Base-by-base conservation (phyloP, 148 eudicot genomes). In the Mesembryanthemum crystallinum region DNA sequence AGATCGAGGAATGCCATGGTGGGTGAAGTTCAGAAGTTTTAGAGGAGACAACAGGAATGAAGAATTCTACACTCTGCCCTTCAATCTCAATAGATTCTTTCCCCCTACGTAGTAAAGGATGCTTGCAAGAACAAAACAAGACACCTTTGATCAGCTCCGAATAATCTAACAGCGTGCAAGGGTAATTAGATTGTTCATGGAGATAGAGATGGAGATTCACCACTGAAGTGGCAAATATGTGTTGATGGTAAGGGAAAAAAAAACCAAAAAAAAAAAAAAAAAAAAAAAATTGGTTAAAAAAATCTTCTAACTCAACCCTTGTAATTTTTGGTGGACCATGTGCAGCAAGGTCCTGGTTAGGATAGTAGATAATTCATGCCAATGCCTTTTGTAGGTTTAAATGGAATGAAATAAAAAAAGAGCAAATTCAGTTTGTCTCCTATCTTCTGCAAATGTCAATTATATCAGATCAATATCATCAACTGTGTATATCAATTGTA, bases 1-100 rank as follows among this genome's bases (percentile, higher is more conserved):
- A 81, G 99, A 96, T 62, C 78, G 98, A 42, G 99, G 99, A 25
- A 96, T 96, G 99, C 99, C 99, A 1, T 96, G 99, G 99, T 96
- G 99, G 99, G 95, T 88, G 15, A 96, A 96, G 86, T 96, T 96
- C 83, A 83, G 99, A 83, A 91, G 93, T 55, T 96, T 96, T 57
- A 79, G 97, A 78, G 99, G 99, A 63, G 99, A 95, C 30, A 95
- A 89, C 79, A 73, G 99, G 61, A 95, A 95, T 45, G 99, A 95
- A 82, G 99, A 95, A 72, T 95, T 95, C 89, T 95, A 95, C 85
- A 92, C 99, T 3, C 77, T 95, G 67, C 99, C 99, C 2, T 95
- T 95, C 80, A 95, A 95, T 77, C 94, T 95, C 75, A 95, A 95
- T 89, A 88, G 97, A 81, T 95, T 90, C 89, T 95, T 95, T 74